A percentile compares a stretch with the other conserved stretches of the same genome.
Evolutionary conservation across 345 rosid species (phyloP).

Genomic region (Mercurialis annua): DNA sequence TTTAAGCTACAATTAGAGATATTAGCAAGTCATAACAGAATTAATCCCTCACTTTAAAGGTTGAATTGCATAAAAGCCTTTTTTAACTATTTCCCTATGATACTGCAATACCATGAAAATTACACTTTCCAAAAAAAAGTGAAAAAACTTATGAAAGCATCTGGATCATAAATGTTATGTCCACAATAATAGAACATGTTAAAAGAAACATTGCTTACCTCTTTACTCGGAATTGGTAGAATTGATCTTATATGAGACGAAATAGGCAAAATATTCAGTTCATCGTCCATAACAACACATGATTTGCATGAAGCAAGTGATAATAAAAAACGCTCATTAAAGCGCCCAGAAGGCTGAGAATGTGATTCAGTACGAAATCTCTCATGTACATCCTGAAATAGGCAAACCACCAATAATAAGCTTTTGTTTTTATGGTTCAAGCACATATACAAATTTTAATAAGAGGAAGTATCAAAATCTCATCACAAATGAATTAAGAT

Average conservation of each 20-base stretch:
- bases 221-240: conserved; percentile 47
- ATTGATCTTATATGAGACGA: conserved; percentile 90
- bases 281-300: conserved; percentile 93
- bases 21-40: neutral
- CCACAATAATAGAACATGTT: neutral
- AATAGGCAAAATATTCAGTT: conserved; percentile 84
- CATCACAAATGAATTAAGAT: neutral
- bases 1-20: neutral
- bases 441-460: neutral
- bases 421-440: neutral
- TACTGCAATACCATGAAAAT: neutral
- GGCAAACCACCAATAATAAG: conserved; percentile 5
- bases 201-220: conserved; percentile 40
- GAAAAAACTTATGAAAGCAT: neutral
- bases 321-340: conserved; percentile 85
- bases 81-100: neutral
- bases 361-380: conserved; percentile 96
- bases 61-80: neutral
- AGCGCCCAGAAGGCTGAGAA: conserved; percentile 77
- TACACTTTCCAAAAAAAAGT: neutral
- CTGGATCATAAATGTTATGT: neutral
- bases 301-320: conserved; percentile 92
- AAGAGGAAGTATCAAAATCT: neutral
- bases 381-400: conserved; percentile 90
- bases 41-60: neutral